These are phyloP conservation scores for Asterella californica DNA, from an alignment of 225 moss, liverwort and hornwort genomes.

Conservation along the genomic window DNA sequence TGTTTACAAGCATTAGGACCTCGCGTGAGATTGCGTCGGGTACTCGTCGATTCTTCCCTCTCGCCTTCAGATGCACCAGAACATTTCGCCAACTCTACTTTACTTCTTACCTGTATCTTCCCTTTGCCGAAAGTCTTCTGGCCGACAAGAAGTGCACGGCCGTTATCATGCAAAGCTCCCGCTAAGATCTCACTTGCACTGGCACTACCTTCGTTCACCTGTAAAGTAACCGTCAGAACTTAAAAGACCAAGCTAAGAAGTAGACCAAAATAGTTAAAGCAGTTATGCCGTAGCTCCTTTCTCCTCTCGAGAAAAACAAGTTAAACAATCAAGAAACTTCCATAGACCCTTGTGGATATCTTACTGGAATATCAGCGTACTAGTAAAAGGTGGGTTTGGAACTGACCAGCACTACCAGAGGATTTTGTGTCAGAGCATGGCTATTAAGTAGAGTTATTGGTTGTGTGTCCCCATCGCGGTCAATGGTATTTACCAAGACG, in stretches of 20 bases:
- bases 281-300: neutral
- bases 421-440: conserved; percentile 85
- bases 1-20: neutral
- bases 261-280: neutral
- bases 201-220: conserved; percentile 93
- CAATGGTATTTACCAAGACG: conserved; percentile 80
- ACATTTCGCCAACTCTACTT: neutral
- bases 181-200: conserved; percentile 99
- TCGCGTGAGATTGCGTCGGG: neutral
- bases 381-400: neutral
- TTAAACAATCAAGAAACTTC: neutral
- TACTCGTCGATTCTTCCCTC: too few species aligned
- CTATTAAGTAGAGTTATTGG: conserved; percentile 77
- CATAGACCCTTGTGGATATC: neutral
- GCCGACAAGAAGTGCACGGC: conserved; percentile 85
- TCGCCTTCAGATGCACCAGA: neutral
- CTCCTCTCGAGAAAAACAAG: neutral
- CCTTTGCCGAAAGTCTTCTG: conserved; percentile 87
- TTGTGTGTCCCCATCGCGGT: conserved; percentile 81
- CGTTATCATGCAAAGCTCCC: conserved; percentile 94
- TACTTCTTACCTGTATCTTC: conserved; percentile 71
- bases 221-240: neutral
- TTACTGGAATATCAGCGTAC: too few species aligned
- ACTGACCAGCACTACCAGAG: conserved; percentile 70
- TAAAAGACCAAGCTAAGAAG: neutral